Evolutionary conservation across 2,329 filamentous ascomycete species (phyloP), one percentile per base, ranked within the genome.

Genomic region (Penicillium sclerotiorum): DNA sequence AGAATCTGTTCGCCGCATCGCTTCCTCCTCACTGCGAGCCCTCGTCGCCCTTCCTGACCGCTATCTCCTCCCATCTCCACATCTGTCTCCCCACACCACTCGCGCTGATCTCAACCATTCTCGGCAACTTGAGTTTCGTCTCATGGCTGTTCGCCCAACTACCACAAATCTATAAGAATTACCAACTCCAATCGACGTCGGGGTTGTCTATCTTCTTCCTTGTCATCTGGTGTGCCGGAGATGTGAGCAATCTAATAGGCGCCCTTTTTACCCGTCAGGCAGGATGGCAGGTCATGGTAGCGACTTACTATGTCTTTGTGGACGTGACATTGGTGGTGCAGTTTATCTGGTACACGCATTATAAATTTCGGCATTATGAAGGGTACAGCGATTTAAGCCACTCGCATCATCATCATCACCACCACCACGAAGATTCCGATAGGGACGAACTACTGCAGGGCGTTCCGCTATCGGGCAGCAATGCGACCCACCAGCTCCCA

Each of bases 131-230:
- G 52, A 86, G 83, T 61, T 87, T 88, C 52, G 59, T 85, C 43
- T 81, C 84, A 36, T 88, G 85, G 85, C 76, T 88, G 2, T 88
- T 86, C 63, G 85, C 85, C 11, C 85, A 87, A 65, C 72, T 87
- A 22, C 85, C 85, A 1, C 85, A 88, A 61, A 86, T 88, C 55
- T 85, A 82, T 71, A 87, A 87, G 72, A 88, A 88, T 63, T 82
- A 83, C 63, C 75, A 76, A 45, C 66, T 86, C 17, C 77, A 84
- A 60, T 86, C 83, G 11, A 86, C 84, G 0, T 83, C 83, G 1
- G 84, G 85, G 0, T 65, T 88, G 30, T 86, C 82, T 4, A 79
- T 85, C 50, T 85, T 81, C 64, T 88, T 88, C 65, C 70, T 88
- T 40, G 73, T 80, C 2, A 84, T 85, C 68, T 88, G 85, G 85